Base-by-base conservation (phyloP, 106 monocot genomes). In the Apostasia ramifera region DNA sequence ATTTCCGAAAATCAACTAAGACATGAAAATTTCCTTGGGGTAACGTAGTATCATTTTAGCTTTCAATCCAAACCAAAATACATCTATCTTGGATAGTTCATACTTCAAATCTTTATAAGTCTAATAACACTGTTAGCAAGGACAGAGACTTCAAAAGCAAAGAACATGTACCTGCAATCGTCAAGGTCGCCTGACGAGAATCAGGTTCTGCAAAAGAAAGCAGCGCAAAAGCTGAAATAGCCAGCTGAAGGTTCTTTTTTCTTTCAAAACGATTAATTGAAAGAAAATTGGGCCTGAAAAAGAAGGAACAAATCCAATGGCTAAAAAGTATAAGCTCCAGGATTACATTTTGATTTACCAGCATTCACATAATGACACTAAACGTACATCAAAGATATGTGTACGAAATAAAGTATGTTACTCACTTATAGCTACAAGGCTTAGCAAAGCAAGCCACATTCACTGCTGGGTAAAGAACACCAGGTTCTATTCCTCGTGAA, bases 231-330 rank as follows among this genome's bases (percentile, higher is more conserved):
- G 97, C 86, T 49, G 86, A 89, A 74, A 97, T 97, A 56, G 97
- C 97, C 54, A 97, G 68, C 58, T 85, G 79, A 74, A 97, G 79
- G 66, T 97, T 97, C 84, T 97, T 97, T 78, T 97, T 97, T 58
- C 97, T 82, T 81, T 97, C 97, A 89, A 97, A 97, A 47, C 97
- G 92, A 70, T 97, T 97, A 62, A 97, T 77, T 5, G 97, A 92
- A 63, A 97, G 89, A 66, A 92, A 97, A 83, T 92, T 97, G 54
- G 89, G 77, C 82, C 97, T 97, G 56, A 50, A 68, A 39, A 82
- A 58, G 43, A 72, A 73, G 44, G 4, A 73, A 10, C 11, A 47
- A 53, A 67, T 10, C 44, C 43, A 41, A 40, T 7, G 44, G 47
- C 53, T 50, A 40, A 13, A 59, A 26, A 42, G 38, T 2, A 44